Percentiles rank a stretch among this genome's conserved stretches.
These are phyloP conservation scores for Wickerhamiella sorbophila DNA, from an alignment of 805 yeast genomes.

Conservation along the genomic window DNA sequence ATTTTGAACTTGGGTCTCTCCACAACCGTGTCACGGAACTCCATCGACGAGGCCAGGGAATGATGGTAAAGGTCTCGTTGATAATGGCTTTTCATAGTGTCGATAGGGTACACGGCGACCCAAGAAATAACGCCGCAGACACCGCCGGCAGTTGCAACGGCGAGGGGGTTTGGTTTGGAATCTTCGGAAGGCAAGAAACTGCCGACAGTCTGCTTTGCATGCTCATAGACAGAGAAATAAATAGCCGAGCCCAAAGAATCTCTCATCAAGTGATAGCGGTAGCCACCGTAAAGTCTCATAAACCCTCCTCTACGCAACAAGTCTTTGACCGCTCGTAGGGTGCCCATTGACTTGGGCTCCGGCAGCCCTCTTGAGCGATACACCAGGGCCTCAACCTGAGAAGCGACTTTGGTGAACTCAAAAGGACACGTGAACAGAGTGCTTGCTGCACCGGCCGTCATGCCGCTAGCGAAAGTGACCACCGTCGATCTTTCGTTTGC, in stretches of 20 bases:
- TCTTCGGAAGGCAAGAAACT: slow-evolving; percentile 18
- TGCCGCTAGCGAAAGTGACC: slow-evolving; percentile 36
- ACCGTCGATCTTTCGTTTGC: slow-evolving; percentile 11
- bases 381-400: slow-evolving; percentile 45
- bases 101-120: slow-evolving; percentile 65
- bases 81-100: slow-evolving; percentile 59
- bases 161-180: slow-evolving; percentile 26
- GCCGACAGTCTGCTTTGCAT: slow-evolving; percentile 40
- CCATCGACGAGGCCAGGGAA: slow-evolving; percentile 39
- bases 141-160: slow-evolving; percentile 63
- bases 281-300: slow-evolving; percentile 59
- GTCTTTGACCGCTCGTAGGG: slow-evolving; percentile 36
- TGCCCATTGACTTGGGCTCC: slow-evolving; percentile 20
- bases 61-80: slow-evolving; percentile 63
- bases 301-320: slow-evolving; percentile 47
- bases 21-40: slow-evolving; percentile 25
- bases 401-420: slow-evolving; percentile 68
- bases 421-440: slow-evolving; percentile 59
- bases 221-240: slow-evolving; percentile 64
- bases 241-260: slow-evolving; percentile 60
- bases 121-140: slow-evolving; percentile 62
- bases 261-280: slow-evolving; percentile 47
- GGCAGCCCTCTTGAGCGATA: slow-evolving; percentile 22
- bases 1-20: slow-evolving; percentile 20
- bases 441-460: slow-evolving; percentile 43